phyloP scores from a whole-genome alignment of 2,329 filamentous ascomycete genomes.

The Ramularia endophylla region DNA sequence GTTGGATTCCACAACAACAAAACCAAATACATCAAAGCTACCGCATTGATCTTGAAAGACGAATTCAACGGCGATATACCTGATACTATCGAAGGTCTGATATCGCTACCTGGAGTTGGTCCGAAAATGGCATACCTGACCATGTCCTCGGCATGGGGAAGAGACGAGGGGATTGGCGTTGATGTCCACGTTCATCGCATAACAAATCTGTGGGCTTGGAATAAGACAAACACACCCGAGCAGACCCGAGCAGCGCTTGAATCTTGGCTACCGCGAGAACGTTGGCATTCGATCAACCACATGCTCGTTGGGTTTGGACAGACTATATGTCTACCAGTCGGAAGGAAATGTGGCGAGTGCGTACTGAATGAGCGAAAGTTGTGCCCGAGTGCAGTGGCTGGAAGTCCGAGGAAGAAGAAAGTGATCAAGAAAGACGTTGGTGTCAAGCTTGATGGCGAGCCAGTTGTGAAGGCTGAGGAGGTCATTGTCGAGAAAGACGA shows the following conservation, averaged over 20 bases:
- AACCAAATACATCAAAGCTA: constrained; percentile 63
- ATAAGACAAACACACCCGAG: constrained; percentile 74
- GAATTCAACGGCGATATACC: constrained; percentile 72
- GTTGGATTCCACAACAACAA: constrained; percentile 97
- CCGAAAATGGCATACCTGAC: constrained; percentile 94
- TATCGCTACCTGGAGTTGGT: constrained; percentile 75
- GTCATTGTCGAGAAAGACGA: constrained; percentile 27
- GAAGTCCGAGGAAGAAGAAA: constrained; percentile 45
- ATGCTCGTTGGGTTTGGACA: constrained; percentile 84
- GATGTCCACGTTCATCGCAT: constrained; percentile 95
- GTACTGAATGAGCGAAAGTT: constrained; percentile 68
- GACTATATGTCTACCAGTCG: constrained; percentile 75
- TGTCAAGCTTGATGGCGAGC: constrained; percentile 25
- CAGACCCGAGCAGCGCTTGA: constrained; percentile 71
- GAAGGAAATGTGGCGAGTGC: constrained; percentile 77
- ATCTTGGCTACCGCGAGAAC: constrained; percentile 74
- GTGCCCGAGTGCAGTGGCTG: constrained; percentile 52
- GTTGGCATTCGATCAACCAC: constrained; percentile 90
- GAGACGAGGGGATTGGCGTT: constrained; percentile 75
- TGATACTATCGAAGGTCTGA: constrained; percentile 66
- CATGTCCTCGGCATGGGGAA: constrained; percentile 68
- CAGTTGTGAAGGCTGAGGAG: constrained; percentile 21
- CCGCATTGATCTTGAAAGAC: constrained; percentile 67
- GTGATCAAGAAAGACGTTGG: constrained; percentile 34
- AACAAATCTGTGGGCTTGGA: constrained; percentile 91